Base-by-base conservation (phyloP, 257 asterid species). In the Gentiana macrophylla region DNA sequence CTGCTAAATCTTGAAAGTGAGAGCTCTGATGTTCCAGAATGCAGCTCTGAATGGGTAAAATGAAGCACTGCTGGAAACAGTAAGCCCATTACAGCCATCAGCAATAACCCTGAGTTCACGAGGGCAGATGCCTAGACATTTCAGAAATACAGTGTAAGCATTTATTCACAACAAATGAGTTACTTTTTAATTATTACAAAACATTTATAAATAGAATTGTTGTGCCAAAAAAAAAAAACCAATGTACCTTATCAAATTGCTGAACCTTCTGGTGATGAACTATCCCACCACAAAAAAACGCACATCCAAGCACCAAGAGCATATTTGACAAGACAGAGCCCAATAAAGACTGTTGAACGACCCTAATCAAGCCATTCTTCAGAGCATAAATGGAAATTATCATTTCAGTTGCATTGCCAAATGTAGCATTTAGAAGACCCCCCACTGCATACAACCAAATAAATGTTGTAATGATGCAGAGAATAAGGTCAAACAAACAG, bases 351-450 rank as follows among this genome's bases (percentile, higher is more conserved):
- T 84, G 91, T 52, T 90, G 89, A 71, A 90, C 96, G 35, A 90
- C 94, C 75, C 87, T 77, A 64, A 84, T 78, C 97, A 90, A 86
- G 37, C 90, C 96, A 15, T 79, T 84, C 62, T 90, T 84, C 77
- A 90, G 71, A 4, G 98, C 98, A 66, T 82, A 86, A 54, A 90
- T 79, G 0, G 95, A 82, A 56, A 86, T 90, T 52, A 90, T 90
- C 98, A 90, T 86, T 73, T 90, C 98, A 1, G 98, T 90, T 32
- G 95, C 94, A 63, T 86, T 90, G 55, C 98, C 98, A 65, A 90
- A 86, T 61, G 96, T 90, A 34, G 96, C 98, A 67, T 86, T 90
- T 56, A 90, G 74, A 66, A 90, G 89, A 63, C 98, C 98, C 3
- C 98, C 98, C 52, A 90, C 98, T 90, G 87, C 71, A 66, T 50